phyloP scores from a whole-genome alignment of 257 asterid species.

The Schizonepeta tenuifolia region DNA sequence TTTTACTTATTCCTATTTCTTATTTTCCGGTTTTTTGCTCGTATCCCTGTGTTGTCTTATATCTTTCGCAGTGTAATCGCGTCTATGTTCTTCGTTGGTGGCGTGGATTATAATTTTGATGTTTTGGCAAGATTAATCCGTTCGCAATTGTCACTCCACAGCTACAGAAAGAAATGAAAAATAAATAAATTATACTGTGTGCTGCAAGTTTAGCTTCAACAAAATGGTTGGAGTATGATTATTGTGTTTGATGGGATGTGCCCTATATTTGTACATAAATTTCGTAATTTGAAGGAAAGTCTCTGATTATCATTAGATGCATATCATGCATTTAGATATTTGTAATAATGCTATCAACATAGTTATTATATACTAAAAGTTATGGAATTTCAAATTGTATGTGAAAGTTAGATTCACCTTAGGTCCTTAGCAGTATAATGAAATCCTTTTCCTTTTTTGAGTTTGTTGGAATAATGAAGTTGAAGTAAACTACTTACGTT shows the following conservation, averaged over 20 bases:
- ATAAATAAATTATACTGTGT: not conserved
- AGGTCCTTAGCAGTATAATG: not conserved
- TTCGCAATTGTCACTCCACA: not conserved
- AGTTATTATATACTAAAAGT: not conserved
- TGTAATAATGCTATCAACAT: too few species aligned
- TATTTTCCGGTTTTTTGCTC: not conserved
- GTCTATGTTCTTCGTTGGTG: slow-evolving; percentile 1
- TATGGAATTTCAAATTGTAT: not conserved
- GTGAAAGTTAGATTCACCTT: not conserved
- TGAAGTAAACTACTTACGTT: not conserved
- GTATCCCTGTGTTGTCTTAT: not conserved
- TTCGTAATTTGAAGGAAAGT: not conserved
- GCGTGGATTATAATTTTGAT: not conserved
- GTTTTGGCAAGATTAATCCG: not conserved
- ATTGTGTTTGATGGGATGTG: not conserved
- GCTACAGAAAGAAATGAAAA: not conserved
- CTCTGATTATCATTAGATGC: not conserved
- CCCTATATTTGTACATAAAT: not conserved
- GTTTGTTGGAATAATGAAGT: not conserved
- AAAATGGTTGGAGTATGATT: not conserved
- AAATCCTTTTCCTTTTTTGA: not conserved
- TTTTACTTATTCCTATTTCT: not conserved
- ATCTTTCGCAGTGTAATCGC: not conserved
- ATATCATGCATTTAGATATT: not conserved
- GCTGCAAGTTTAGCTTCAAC: not conserved